Conservation (phyloP, 495 filamentous ascomycete genomes). For the Beverwykella pulmonaria region DNA sequence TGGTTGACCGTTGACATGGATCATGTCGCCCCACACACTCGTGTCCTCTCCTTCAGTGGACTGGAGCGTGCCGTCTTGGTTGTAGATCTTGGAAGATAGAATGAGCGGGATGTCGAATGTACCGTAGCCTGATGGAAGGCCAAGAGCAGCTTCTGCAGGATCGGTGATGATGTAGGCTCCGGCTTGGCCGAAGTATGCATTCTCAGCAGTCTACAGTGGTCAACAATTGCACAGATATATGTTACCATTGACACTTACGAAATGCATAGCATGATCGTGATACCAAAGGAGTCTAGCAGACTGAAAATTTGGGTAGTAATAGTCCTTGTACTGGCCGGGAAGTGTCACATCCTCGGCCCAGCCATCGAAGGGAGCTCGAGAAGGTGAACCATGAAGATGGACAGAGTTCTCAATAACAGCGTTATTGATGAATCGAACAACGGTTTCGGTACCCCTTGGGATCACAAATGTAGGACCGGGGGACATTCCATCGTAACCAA, state of each 20-base stretch:
- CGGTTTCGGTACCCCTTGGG: constrained; percentile 50
- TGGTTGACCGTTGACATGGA: constrained; percentile 59
- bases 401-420: constrained; percentile 48
- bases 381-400: constrained; percentile 55
- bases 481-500: constrained; percentile 59
- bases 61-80: constrained; percentile 51
- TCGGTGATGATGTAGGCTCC: constrained; percentile 53
- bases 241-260: not conserved
- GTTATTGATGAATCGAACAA: constrained; percentile 58
- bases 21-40: constrained; percentile 57
- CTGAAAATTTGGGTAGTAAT: constrained; percentile 61
- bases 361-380: constrained; percentile 52
- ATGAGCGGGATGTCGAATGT: constrained; percentile 56
- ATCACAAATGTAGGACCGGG: constrained; percentile 56
- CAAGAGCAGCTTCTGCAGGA: constrained; percentile 49
- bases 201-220: constrained; percentile 48
- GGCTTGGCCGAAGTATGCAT: constrained; percentile 58
- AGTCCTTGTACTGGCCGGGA: constrained; percentile 60
- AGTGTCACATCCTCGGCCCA: constrained; percentile 61
- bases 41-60: constrained; percentile 45
- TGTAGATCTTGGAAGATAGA: constrained; percentile 54
- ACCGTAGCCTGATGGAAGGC: constrained; percentile 50
- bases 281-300: constrained; percentile 58
- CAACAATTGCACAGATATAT: not conserved
- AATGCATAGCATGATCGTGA: constrained; percentile 55